Evolutionary conservation across 2,329 filamentous ascomycete species (phyloP), one percentile per base, ranked within the genome.

Genomic region (Bipolaris sorokiniana): DNA sequence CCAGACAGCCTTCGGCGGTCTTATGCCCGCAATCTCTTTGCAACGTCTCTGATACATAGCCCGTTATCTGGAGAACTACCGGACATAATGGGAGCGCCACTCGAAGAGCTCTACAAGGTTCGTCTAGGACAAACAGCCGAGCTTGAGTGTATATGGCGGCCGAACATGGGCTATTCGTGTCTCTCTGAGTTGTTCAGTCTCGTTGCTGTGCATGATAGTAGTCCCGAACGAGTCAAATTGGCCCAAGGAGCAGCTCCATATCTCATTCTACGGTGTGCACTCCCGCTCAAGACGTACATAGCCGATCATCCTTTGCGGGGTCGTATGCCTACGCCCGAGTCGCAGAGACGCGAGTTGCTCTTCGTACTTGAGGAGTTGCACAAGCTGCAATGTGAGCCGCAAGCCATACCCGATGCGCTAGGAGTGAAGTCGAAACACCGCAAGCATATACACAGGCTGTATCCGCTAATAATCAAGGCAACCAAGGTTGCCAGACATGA

Each of bases 291-390:
- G 54, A 83, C 88, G 0, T 98, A 96, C 72, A 88, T 96, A 44
- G 90, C 92, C 3, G 95, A 99, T 74, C 94, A 97, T 71, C 93
- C 94, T 0, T 81, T 99, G 18, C 66, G 95, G 13, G 93, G 95
- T 0, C 85, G 88, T 48, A 95, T 96, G 87, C 95, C 95, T 4
- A 91, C 95, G 73, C 94, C 94, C 0, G 81, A 91, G 5, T 88
- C 87, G 7, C 91, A 97, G 70, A 85, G 91, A 41, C 88, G 85
- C 60, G 95, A 97, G 72, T 79, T 99, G 10, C 73, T 90, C 4
- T 89, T 90, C 68, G 82, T 93, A 22, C 80, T 98, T 16, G 78
- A 80, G 47, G 81, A 85, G 44, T 80, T 97, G 33, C 84, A 90
- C 1, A 81, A 82, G 16, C 79, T 98, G 57, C 81, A 83, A 52